Base-by-base conservation (phyloP, 1,139 yeast genomes). In the Scheffersomyces titani region DNA sequence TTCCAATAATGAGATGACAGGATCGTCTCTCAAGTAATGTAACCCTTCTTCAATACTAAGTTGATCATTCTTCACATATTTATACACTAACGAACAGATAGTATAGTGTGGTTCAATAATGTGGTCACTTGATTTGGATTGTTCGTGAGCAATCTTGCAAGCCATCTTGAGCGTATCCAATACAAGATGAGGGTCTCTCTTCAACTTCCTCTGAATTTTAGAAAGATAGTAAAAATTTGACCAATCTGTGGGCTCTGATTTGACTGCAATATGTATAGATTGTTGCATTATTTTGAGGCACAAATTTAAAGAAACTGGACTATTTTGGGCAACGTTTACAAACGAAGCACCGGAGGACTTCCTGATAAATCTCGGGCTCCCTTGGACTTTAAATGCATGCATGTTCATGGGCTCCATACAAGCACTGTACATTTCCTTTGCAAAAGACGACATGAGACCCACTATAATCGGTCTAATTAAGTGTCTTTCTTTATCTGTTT, bases 71-170 rank as follows among this genome's bases (percentile, higher is more conserved):
- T 74, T 77, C 13, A 82, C 85, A 56, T 80, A 81, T 68, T 92
- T 92, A 73, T 82, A 87, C 7, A 84, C 67, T 53, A 83, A 61
- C 0, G 92, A 80, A 45, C 90, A 82, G 16, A 89, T 68, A 54
- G 80, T 77, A 65, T 92, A 92, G 66, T 88, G 91, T 0, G 97
- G 93, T 64, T 91, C 97, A 48, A 91, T 71, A 4, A 86, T 74
- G 1, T 80, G 78, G 51, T 86, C 94, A n/a, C 81, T 77, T 22
- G 76, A 72, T 5, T 74, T 67, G 0, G 83, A 72, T 19, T 71
- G 70, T 6, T 74, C 76, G 3, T 74, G 70, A 0, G 87, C 83
- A 2, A 78, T 59, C 1, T 60, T 55, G 52, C 86, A 78, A 0
- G 91, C 71, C 44, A 67, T 68, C 9, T 75, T 51, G 16, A 85